Conservation (phyloP, 768 basidiomycete genomes). For the Phylloporus arenicola region DNA sequence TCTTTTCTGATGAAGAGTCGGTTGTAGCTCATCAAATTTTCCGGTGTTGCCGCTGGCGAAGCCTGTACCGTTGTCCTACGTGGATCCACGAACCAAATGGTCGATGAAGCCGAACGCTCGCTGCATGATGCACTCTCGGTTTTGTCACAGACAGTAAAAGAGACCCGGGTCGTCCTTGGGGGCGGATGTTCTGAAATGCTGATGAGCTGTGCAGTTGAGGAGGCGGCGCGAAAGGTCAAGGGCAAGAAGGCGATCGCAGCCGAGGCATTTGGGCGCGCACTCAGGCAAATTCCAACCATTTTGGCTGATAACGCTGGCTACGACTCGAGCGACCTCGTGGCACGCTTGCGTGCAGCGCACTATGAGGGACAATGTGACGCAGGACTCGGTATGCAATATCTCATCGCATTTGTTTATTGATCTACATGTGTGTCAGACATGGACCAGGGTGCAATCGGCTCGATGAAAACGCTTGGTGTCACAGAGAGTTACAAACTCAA, state of each 20-base stretch:
- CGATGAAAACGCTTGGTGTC: constrained; percentile 83
- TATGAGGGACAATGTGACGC: constrained; percentile 84
- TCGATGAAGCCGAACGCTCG: constrained; percentile 97
- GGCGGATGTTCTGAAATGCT: constrained; percentile 98
- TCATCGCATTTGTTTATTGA: neutral
- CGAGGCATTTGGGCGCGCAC: constrained; percentile 83
- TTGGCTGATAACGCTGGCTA: constrained; percentile 97
- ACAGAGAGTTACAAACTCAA: constrained; percentile 99
- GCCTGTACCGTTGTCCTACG: constrained; percentile 98
- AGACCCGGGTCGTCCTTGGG: constrained; percentile 89
- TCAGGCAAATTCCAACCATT: constrained; percentile 94
- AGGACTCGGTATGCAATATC: constrained; percentile 67
- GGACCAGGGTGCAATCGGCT: constrained; percentile 77
- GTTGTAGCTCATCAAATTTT: constrained; percentile 93
- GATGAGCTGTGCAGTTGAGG: constrained; percentile 93
- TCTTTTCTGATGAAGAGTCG: neutral
- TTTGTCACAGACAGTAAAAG: constrained; percentile 95
- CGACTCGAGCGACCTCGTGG: constrained; percentile 94
- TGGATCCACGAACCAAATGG: constrained; percentile 97
- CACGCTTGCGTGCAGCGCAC: constrained; percentile 86
- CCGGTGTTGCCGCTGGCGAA: constrained; percentile 94
- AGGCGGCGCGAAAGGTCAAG: constrained; percentile 73
- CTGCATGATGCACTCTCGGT: constrained; percentile 97
- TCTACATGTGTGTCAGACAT: constrained; percentile 54
- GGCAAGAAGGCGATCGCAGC: constrained; percentile 96